These are phyloP conservation scores for Candida ponderosae DNA, from an alignment of 805 yeast species.

Conservation along the genomic window DNA sequence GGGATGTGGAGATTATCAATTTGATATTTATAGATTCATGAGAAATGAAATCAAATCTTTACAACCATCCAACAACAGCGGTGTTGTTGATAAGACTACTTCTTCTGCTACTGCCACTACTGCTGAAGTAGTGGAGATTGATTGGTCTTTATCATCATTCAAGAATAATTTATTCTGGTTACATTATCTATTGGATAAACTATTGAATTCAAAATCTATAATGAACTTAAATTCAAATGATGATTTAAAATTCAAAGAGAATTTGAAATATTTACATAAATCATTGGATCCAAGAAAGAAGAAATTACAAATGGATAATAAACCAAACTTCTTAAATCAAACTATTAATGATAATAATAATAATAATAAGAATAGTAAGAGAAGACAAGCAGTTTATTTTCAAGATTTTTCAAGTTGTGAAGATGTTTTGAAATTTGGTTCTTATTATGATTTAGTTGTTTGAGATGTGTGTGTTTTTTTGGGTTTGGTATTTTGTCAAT, in stretches of 20 bases:
- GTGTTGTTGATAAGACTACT: background rate
- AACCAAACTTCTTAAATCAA: slow-evolving; percentile 8
- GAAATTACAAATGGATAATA: slow-evolving; percentile 12
- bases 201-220: slow-evolving; percentile 34
- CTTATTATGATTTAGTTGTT: slow-evolving; percentile 6
- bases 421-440: slow-evolving; percentile 16
- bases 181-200: slow-evolving; percentile 46
- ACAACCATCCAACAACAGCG: background rate
- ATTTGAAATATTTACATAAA: slow-evolving; percentile 21
- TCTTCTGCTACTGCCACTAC: slow-evolving; percentile 14
- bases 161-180: slow-evolving; percentile 58
- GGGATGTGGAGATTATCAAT: slow-evolving; percentile 55
- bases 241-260: slow-evolving; percentile 16
- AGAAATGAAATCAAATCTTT: slow-evolving; percentile 21
- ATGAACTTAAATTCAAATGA: slow-evolving; percentile 10
- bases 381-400: slow-evolving; percentile 14
- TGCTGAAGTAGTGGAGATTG: slow-evolving; percentile 25
- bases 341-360: slow-evolving; percentile 1
- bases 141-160: slow-evolving; percentile 40
- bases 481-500: too few species aligned
- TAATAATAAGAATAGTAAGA: slow-evolving; percentile 1
- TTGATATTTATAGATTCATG: slow-evolving; percentile 55
- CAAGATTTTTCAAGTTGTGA: slow-evolving; percentile 18
- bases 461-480: too few species aligned
- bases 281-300: slow-evolving; percentile 27